These are phyloP conservation scores for Dioscorea cayenensis DNA, from an alignment of 116 monocot species.

Conservation along the genomic window DNA sequence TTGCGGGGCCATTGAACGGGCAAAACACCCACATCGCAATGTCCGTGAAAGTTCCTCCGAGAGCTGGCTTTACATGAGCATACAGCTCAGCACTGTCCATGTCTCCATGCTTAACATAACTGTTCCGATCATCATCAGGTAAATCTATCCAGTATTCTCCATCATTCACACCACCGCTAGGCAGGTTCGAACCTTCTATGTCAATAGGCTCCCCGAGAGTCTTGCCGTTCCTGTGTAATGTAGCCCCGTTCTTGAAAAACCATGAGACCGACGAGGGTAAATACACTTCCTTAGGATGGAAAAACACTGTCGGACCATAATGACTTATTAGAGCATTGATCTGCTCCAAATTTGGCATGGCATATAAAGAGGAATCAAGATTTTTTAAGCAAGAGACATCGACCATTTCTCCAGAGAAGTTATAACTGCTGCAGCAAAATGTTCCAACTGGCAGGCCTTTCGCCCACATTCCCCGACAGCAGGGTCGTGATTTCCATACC, in stretches of 20 bases:
- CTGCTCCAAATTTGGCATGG: conserved; percentile 86
- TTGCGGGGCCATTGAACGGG: conserved; percentile 88
- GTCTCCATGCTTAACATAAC: conserved; percentile 42
- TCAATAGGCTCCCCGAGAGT: conserved; percentile 39
- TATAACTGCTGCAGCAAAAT: conserved; percentile 48
- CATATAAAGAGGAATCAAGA: conserved; percentile 29
- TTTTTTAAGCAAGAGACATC: conserved; percentile 64
- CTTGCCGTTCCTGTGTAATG: conserved; percentile 34
- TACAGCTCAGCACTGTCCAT: conserved; percentile 69
- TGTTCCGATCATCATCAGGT: conserved; percentile 34
- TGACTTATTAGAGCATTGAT: conserved; percentile 60
- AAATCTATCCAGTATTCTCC: conserved; percentile 87
- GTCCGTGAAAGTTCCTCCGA: conserved; percentile 81
- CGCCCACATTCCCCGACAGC: conserved; percentile 56
- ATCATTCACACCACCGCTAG: conserved; percentile 64
- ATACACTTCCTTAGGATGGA: conserved; percentile 76
- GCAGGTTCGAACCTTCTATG: conserved; percentile 59
- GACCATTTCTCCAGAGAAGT: conserved; percentile 12
- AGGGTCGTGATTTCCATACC: conserved; percentile 63
- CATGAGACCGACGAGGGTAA: conserved; percentile 84
- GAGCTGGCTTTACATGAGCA: conserved; percentile 72
- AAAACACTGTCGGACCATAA: conserved; percentile 85
- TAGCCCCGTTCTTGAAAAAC: conserved; percentile 83
- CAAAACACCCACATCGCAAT: conserved; percentile 92
- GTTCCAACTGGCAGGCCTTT: conserved; percentile 68